Conservation (phyloP, 805 yeast species). For the Yamadazyma olivae region DNA sequence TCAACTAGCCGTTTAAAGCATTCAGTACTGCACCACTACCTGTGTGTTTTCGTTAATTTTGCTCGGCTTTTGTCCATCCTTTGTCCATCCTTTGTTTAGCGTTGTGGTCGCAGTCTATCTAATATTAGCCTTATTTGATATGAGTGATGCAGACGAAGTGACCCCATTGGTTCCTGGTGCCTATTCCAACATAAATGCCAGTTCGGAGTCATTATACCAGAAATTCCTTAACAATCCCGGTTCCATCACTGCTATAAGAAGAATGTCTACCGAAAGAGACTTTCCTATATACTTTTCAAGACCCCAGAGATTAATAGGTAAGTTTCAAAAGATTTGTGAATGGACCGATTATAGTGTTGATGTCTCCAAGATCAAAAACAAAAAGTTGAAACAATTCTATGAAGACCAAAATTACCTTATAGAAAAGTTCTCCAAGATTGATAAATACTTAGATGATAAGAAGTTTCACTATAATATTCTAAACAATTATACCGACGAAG, state of each 20-base stretch:
- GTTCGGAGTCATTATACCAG: constrained; percentile 2
- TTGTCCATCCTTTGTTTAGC: no score
- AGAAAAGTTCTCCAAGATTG: constrained; percentile 56
- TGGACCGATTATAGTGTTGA: constrained; percentile 22
- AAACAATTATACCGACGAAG: constrained; percentile 43
- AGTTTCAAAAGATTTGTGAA: constrained; percentile 22
- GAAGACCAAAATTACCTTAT: constrained; percentile 58
- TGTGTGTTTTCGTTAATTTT: no score
- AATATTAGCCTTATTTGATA: no score
- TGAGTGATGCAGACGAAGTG: neutral
- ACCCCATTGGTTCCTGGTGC: constrained; percentile 1
- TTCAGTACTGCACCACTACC: no score
- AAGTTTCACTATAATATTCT: constrained; percentile 60
- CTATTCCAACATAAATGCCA: neutral
- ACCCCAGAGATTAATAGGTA: constrained; percentile 35
- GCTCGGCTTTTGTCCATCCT: no score
- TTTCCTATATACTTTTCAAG: constrained; percentile 13
- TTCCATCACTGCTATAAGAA: constrained; percentile 5
- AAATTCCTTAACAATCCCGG: constrained; percentile 5
- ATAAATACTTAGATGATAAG: constrained; percentile 66
- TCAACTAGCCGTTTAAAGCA: no score
- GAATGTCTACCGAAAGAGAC: constrained; percentile 5
- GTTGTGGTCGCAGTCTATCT: no score
- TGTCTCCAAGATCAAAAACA: constrained; percentile 19
- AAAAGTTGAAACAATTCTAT: constrained; percentile 44